phyloP scores from a whole-genome alignment of 2,329 filamentous ascomycete species.

The Exutisphaerella laricina region DNA sequence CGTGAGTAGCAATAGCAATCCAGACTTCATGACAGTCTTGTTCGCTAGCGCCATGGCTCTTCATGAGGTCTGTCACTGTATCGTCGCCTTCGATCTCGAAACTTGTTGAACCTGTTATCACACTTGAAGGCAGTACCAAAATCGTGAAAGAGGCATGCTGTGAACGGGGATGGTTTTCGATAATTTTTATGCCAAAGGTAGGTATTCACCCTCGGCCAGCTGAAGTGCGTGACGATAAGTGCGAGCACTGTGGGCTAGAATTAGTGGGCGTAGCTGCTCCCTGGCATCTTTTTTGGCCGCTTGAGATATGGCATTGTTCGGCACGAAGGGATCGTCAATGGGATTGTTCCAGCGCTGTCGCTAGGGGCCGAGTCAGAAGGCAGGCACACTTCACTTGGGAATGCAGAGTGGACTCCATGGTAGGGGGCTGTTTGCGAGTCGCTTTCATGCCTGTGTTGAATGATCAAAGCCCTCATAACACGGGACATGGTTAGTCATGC shows the following conservation, averaged over 20 bases:
- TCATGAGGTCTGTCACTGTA: slow-evolving; percentile 35
- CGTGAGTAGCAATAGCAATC: slow-evolving; percentile 44
- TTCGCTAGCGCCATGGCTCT: slow-evolving; percentile 20
- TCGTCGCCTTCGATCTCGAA: slow-evolving; percentile 46
- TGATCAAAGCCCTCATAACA: too few species aligned
- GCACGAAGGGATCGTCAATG: too few species aligned
- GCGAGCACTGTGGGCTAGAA: slow-evolving; percentile 23
- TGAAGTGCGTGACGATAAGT: slow-evolving; percentile 19
- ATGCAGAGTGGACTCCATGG: too few species aligned
- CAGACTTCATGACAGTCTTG: slow-evolving; percentile 38
- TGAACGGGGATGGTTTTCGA: slow-evolving; percentile 11
- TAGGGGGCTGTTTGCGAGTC: too few species aligned
- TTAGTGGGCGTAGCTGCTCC: slow-evolving; percentile 14
- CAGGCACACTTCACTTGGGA: too few species aligned
- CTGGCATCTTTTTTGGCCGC: slow-evolving; percentile 15
- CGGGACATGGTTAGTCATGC: too few species aligned
- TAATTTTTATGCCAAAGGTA: not conserved
- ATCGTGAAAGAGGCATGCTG: slow-evolving; percentile 35
- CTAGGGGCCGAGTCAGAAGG: too few species aligned
- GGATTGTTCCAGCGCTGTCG: too few species aligned
- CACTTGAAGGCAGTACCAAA: slow-evolving; percentile 27
- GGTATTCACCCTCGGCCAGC: not conserved
- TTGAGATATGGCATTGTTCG: slow-evolving; percentile 14
- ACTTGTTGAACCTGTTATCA: slow-evolving; percentile 34
- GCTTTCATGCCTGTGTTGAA: too few species aligned